Evolutionary conservation across 495 filamentous ascomycete species (phyloP), one percentile per base, ranked within the genome.

Genomic region (Penicillium desertorum): DNA sequence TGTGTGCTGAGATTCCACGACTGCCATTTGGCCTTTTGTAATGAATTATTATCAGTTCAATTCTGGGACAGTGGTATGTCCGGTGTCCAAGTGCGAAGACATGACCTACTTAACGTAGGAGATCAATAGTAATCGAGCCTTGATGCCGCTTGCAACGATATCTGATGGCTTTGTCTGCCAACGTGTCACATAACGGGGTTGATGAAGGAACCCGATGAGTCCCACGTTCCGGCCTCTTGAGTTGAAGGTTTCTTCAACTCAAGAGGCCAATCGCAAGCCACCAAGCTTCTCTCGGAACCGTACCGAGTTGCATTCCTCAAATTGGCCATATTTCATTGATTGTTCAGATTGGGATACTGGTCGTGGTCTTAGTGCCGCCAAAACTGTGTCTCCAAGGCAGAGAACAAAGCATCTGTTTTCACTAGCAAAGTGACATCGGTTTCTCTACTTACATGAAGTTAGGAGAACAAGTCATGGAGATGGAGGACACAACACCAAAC

Each of bases 251-350:
- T n/a, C n/a, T n/a, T n/a, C n/a, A 42, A n/a, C n/a, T 19, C n/a
- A 42, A 42, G 39, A 3, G 6, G 39, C 3, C 39, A 70, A 34
- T 12, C 51, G 57, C 41, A 70, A 30, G 2, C 53, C 54, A 54
- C 73, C 72, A 55, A 67, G 70, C 47, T 70, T 73, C 34, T 62
- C 63, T 30, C 71, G 32, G 45, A 70, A 71, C 25, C 25, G 45
- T 39, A 48, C 70, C 66, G 50, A 75, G 34, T 1, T 64, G 57
- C n/a, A 56, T 20, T 10, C 64, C 60, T 58, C 49, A 10, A 47
- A 43, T 25, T 54, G 2, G 8, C 48, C 47, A 6, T 51, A 25
- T 22, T 57, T 66, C 39, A 60, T 53, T 1, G 57, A 59, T 9
- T 60, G 25, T 9, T 43, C 34, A 69, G 64, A 48, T 73, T 68